phyloP scores from a whole-genome alignment of 2,329 filamentous ascomycete species.

The Ustulina deusta region DNA sequence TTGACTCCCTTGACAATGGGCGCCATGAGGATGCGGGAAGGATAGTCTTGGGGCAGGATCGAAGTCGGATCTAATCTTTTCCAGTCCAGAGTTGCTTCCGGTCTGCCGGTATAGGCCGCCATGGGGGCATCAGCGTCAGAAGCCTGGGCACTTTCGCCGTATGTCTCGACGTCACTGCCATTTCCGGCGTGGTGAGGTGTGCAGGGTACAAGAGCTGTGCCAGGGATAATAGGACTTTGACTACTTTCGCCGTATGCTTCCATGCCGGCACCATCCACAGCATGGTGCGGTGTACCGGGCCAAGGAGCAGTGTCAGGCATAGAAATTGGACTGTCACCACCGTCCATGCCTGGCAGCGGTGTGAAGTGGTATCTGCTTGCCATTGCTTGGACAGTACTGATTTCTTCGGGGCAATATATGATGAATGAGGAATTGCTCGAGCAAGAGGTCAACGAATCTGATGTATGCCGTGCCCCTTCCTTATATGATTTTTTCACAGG shows the following conservation, averaged over 20 bases:
- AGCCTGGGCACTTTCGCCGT: not conserved
- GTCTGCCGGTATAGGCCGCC: no score
- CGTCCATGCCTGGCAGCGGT: not conserved
- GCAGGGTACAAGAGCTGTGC: not conserved
- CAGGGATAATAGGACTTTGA: no score
- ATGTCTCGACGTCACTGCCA: not conserved
- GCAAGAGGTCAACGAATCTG: not conserved
- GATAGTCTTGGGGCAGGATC: not conserved
- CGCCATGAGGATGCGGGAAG: constrained; percentile 11
- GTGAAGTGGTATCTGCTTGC: not conserved
- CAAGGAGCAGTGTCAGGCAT: not conserved
- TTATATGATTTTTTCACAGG: constrained; percentile 1
- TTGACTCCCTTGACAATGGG: not conserved
- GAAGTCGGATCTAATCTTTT: not conserved
- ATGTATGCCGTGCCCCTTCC: no score
- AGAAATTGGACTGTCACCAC: not conserved
- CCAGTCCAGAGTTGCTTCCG: not conserved
- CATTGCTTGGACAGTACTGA: not conserved
- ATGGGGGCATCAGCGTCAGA: not conserved
- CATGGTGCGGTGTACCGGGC: not conserved
- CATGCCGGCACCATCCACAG: no score
- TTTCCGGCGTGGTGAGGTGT: not conserved
- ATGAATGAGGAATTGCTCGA: not conserved
- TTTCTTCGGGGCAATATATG: not conserved
- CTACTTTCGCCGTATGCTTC: no score